These are phyloP conservation scores for Neopestalotiopsis clavispora DNA, from an alignment of 2,329 filamentous ascomycete species.

Conservation along the genomic window DNA sequence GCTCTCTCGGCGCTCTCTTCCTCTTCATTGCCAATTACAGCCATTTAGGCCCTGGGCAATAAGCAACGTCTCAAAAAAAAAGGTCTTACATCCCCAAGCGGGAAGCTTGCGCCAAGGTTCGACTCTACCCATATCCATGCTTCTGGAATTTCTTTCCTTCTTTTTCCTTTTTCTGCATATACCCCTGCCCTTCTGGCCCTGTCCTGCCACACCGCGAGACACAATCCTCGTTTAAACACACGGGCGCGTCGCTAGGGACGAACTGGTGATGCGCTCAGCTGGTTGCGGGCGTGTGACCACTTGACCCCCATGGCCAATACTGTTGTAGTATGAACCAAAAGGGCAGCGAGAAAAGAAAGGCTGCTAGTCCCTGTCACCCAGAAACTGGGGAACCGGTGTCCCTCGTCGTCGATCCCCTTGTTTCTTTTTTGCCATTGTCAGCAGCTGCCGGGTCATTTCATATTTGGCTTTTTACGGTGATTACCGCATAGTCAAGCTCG, in stretches of 20 bases:
- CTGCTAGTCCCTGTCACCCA: slow-evolving; percentile 7
- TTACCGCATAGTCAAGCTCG: background rate
- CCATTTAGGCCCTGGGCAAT: background rate
- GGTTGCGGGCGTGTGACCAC: background rate
- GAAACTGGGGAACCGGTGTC: slow-evolving; percentile 1
- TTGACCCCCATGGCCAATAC: slow-evolving; percentile 1
- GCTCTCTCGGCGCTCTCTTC: background rate
- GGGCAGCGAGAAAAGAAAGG: background rate
- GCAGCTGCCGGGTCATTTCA: slow-evolving; percentile 4
- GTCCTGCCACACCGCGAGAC: slow-evolving; percentile 24
- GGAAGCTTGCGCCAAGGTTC: slow-evolving; percentile 34
- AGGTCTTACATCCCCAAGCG: slow-evolving; percentile 14
- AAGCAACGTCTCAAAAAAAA: background rate
- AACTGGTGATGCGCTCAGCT: background rate
- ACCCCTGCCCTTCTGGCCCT: slow-evolving; percentile 23
- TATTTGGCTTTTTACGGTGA: slow-evolving; percentile 12
- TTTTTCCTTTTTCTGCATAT: background rate
- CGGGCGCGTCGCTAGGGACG: background rate
- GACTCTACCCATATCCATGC: slow-evolving; percentile 27
- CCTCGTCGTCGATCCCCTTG: slow-evolving; percentile 4
- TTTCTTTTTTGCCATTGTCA: slow-evolving; percentile 14
- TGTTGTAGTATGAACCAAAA: background rate
- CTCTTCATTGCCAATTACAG: slow-evolving; percentile 6
- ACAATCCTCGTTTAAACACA: background rate
- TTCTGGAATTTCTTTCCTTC: slow-evolving; percentile 6